Evolutionary conservation across 768 basidiomycete species (phyloP).

Genomic region (Saitozyma podzolica): DNA sequence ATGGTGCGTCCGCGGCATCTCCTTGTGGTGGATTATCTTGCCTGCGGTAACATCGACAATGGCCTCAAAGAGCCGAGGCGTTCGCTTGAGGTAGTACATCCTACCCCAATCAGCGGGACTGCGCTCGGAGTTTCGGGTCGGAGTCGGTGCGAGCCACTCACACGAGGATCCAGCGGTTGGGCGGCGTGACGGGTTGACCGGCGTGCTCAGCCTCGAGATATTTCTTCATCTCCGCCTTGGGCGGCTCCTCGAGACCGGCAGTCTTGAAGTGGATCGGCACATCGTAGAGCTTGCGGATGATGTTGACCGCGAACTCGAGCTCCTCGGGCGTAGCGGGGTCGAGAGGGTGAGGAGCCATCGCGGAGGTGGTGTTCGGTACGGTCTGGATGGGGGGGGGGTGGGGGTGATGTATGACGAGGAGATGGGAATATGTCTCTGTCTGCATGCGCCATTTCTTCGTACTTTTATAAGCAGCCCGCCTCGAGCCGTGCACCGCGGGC

Average conservation of each 20-base stretch:
- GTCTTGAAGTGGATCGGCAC: conserved; percentile 18
- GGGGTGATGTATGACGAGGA: no score
- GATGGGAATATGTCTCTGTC: no score
- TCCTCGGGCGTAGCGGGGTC: conserved; percentile 11
- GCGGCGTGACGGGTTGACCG: neutral
- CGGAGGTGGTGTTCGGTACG: neutral
- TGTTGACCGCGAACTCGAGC: conserved; percentile 11
- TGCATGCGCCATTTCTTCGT: no score
- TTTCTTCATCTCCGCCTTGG: conserved; percentile 7
- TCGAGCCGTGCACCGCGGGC: no score
- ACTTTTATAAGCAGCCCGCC: no score
- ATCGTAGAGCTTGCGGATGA: conserved; percentile 8
- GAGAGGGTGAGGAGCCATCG: conserved; percentile 10
- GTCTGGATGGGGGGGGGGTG: no score
- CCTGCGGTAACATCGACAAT: conserved; percentile 9
- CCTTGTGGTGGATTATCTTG: conserved; percentile 4
- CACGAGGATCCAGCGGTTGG: conserved; percentile 15
- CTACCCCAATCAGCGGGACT: no score
- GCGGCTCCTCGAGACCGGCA: conserved; percentile 10
- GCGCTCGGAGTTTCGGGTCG: no score
- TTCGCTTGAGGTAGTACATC: neutral
- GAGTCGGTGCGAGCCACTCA: conserved; percentile 8
- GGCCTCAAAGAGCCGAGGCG: conserved; percentile 12
- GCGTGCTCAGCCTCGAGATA: conserved; percentile 2
- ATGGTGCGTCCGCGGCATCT: neutral